Evolutionary conservation across 805 yeast species (phyloP).

Genomic region (Pichia heedii): DNA sequence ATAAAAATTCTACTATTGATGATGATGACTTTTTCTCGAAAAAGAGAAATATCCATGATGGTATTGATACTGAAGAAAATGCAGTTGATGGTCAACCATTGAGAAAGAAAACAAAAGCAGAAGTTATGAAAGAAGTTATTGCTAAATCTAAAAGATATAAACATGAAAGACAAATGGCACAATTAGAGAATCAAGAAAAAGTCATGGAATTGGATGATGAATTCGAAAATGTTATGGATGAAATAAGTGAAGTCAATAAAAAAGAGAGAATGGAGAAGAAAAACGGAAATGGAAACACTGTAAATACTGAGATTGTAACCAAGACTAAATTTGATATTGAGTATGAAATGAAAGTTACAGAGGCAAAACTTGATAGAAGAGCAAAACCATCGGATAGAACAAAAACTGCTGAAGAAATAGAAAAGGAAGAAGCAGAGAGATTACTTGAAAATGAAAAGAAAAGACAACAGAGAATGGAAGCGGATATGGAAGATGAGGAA

Average conservation of each 20-base stretch:
- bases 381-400: conserved; percentile 79
- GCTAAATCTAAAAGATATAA: conserved; percentile 75
- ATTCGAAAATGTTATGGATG: conserved; percentile 56
- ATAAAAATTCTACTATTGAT: conserved; percentile 26
- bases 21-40: conserved; percentile 26
- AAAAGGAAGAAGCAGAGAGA: conserved; percentile 50
- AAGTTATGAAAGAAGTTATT: conserved; percentile 78
- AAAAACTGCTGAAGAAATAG: conserved; percentile 65
- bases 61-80: conserved; percentile 15
- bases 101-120: conserved; percentile 71
- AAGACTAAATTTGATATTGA: conserved; percentile 37
- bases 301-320: conserved; percentile 20
- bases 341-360: conserved; percentile 60
- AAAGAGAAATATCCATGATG: conserved; percentile 23
- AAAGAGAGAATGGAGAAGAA: no score
- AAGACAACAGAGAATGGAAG: conserved; percentile 67
- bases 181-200: conserved; percentile 49
- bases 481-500: conserved; percentile 33
- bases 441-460: conserved; percentile 57
- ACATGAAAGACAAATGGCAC: conserved; percentile 62
- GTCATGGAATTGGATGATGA: conserved; percentile 65
- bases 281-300: no score
- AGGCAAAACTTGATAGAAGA: conserved; percentile 59
- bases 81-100: conserved; percentile 33
- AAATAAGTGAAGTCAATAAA: conserved; percentile 22